Conservation (phyloP, 805 yeast genomes). For the Phaffomyces thermotolerans region DNA sequence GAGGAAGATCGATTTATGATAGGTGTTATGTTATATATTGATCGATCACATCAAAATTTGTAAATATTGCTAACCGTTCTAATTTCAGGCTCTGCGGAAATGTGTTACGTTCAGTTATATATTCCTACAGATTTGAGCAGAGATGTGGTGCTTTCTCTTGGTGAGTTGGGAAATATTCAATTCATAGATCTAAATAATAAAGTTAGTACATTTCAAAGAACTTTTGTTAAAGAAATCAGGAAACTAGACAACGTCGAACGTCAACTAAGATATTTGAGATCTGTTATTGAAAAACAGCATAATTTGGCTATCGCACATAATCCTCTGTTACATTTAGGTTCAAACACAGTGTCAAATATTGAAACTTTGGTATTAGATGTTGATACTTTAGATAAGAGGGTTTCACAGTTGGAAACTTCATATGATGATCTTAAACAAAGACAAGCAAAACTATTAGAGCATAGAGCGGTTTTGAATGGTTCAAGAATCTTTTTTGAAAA, state of each 20-base stretch:
- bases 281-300: slow-evolving; percentile 41
- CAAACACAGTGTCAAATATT: slow-evolving; percentile 35
- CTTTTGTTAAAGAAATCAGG: slow-evolving; percentile 84
- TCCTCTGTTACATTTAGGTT: slow-evolving; percentile 19
- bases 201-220: slow-evolving; percentile 80
- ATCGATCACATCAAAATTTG: no score
- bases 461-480: slow-evolving; percentile 52
- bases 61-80: neutral
- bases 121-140: slow-evolving; percentile 86
- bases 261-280: slow-evolving; percentile 55
- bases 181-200: slow-evolving; percentile 81
- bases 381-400: slow-evolving; percentile 63
- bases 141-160: slow-evolving; percentile 78
- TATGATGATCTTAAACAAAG: slow-evolving; percentile 54
- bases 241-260: slow-evolving; percentile 81
- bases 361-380: slow-evolving; percentile 66
- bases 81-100: slow-evolving; percentile 79
- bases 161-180: slow-evolving; percentile 80
- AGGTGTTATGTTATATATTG: no score
- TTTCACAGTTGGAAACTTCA: slow-evolving; percentile 63
- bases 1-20: no score
- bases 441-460: slow-evolving; percentile 62
- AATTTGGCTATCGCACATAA: slow-evolving; percentile 31
- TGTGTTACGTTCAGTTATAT: slow-evolving; percentile 88
- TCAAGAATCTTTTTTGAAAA: slow-evolving; percentile 42